These are phyloP conservation scores for Pascua sp. DNA, from an alignment of 1,284 basidiomycete species.

Conservation along the genomic window DNA sequence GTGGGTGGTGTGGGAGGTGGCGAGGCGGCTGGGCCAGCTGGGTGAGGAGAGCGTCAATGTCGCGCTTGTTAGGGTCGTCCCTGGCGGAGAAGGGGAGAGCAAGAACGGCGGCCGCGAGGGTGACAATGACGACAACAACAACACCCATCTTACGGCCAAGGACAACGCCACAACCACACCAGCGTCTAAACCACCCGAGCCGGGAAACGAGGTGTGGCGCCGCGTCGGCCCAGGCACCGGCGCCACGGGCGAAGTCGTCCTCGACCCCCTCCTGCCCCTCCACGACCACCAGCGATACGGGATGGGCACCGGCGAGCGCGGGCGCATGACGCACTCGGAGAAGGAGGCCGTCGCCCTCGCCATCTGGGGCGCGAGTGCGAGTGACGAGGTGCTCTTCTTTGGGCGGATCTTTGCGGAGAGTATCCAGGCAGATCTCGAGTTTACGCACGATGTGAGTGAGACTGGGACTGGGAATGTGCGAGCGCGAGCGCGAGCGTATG, in stretches of 20 bases:
- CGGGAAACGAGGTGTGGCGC: too few relatives aligned
- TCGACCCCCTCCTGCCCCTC: slow-evolving; percentile 5
- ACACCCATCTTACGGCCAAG: neutral
- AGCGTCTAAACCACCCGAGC: neutral
- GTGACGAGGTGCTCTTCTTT: slow-evolving; percentile 30
- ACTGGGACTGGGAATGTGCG: neutral
- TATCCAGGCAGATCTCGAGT: slow-evolving; percentile 22
- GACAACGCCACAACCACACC: neutral
- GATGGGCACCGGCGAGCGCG: slow-evolving; percentile 3
- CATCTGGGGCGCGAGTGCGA: slow-evolving; percentile 6
- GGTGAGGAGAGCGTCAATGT: slow-evolving; percentile 13
- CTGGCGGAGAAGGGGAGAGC: neutral
- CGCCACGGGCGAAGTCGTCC: slow-evolving; percentile 2
- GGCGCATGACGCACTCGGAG: slow-evolving; percentile 13
- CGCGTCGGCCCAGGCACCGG: neutral
- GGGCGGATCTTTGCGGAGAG: slow-evolving; percentile 31
- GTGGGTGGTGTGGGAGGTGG: slow-evolving; percentile 36
- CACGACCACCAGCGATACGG: neutral
- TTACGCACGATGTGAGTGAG: slow-evolving; percentile 21
- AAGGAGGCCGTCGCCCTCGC: slow-evolving; percentile 20
- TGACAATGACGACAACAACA: too few relatives aligned
- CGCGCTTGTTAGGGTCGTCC: slow-evolving; percentile 13
- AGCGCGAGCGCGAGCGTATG: too few relatives aligned
- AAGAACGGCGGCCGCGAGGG: too few relatives aligned
- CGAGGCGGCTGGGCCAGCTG: slow-evolving; percentile 14